These are phyloP conservation scores for Metarhizium robertsii DNA, from an alignment of 2,329 filamentous ascomycete species.

Conservation along the genomic window DNA sequence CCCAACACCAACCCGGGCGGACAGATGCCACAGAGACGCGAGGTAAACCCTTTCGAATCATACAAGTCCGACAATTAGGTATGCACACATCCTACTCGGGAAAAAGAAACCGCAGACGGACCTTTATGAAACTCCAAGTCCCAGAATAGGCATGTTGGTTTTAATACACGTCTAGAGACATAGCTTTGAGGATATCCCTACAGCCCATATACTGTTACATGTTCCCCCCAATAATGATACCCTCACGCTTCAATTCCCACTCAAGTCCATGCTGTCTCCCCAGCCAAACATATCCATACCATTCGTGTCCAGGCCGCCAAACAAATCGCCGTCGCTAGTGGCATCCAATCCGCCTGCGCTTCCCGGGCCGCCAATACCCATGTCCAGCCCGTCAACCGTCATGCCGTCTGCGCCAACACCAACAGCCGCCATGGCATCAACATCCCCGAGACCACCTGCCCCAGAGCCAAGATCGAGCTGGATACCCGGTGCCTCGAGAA, in stretches of 20 bases:
- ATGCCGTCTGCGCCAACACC: constrained; percentile 30
- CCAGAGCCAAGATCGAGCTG: constrained; percentile 30
- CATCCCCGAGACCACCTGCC: constrained; percentile 28
- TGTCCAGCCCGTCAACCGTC: constrained; percentile 36
- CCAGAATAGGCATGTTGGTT: no score
- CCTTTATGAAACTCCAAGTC: no score
- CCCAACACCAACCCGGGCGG: no score
- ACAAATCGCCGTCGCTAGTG: constrained; percentile 28
- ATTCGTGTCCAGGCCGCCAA: constrained; percentile 25
- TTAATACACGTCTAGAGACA: not conserved
- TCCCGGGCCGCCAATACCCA: constrained; percentile 29
- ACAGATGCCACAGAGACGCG: no score
- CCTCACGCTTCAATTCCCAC: constrained; percentile 1
- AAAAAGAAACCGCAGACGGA: no score
- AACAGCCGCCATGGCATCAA: constrained; percentile 33
- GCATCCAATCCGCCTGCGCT: constrained; percentile 21
- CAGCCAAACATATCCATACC: constrained; percentile 36
- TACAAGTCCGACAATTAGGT: no score
- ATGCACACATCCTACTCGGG: no score
- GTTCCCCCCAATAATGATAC: not conserved
- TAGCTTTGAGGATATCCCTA: no score
- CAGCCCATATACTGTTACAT: no score
- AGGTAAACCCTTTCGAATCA: no score
- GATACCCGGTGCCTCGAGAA: constrained; percentile 33
- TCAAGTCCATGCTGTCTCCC: constrained; percentile 27